Base-by-base conservation (phyloP, 805 yeast species). In the Cyberlindnera bimundalis region DNA sequence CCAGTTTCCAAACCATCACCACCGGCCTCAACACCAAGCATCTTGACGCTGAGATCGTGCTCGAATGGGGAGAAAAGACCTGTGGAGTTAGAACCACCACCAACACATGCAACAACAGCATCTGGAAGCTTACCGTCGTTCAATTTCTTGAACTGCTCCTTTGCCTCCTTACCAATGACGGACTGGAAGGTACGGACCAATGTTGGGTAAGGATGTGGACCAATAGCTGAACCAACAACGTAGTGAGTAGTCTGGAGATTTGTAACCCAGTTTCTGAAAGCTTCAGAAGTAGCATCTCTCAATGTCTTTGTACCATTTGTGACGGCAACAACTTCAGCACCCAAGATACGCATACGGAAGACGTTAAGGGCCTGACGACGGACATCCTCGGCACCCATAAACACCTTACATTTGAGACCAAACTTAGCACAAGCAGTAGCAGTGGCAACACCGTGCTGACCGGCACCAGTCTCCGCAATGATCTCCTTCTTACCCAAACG, bases 351-450 rank as follows among this genome's bases (percentile, higher is more conserved):
- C 96, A 93, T 93, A 72, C 99, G 80, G 75, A 93, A 93, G 29
- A 93, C 99, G 59, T 93, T 93, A 51, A 93, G 73, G 12, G 99
- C 97, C 74, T 93, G 99, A 67, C 99, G 86, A 65, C 96, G 84
- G 32, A 87, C 96, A 69, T 93, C 99, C 68, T 93, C 99, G 33
- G 98, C 98, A 48, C 99, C 99, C 99, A 93, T 93, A 60, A 78
- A 91, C 26, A 93, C 95, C 13, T 87, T 87, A 71, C 99, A 93
- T 61, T 84, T 78, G 66, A 93, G 64, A 38, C 99, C 99, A 55
- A 93, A 85, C 59, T 84, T 84, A 49, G 95, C 95, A 72, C 90
- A 82, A 0, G 95, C 95, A 45, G 95, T 85, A 23, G 95, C 95
- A 37, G 93, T 85, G 29, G 95, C 95, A 28, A 85, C 95, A 70